These are phyloP conservation scores for Endocalyx cinctus DNA, from an alignment of 2,329 filamentous ascomycete species.

Conservation along the genomic window DNA sequence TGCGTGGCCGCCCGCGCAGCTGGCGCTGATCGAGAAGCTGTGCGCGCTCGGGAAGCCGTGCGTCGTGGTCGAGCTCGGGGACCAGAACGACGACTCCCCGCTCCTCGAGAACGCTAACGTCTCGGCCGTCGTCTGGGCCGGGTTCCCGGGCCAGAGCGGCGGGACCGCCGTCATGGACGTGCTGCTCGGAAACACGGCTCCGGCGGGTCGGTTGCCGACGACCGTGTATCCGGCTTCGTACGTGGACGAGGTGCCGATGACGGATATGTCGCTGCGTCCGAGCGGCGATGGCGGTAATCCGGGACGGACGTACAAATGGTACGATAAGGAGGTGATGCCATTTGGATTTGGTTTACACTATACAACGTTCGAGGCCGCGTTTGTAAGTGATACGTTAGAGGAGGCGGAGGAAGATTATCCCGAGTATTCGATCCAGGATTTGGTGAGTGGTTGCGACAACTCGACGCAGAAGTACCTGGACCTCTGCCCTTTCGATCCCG, in stretches of 20 bases:
- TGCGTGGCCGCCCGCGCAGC: conserved; percentile 47
- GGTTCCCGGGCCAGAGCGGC: conserved; percentile 49
- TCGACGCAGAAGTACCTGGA: conserved; percentile 28
- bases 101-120: conserved; percentile 39
- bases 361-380: conserved; percentile 35
- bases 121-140: conserved; percentile 43
- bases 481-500: conserved; percentile 32
- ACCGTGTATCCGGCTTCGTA: conserved; percentile 46
- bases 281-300: conserved; percentile 31
- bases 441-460: conserved; percentile 22
- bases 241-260: conserved; percentile 40
- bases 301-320: conserved; percentile 48
- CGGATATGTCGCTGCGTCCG: conserved; percentile 44
- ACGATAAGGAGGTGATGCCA: conserved; percentile 36
- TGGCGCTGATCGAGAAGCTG: conserved; percentile 42
- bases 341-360: conserved; percentile 47
- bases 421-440: conserved; percentile 27
- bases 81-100: conserved; percentile 40
- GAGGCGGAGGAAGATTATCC: neutral
- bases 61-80: conserved; percentile 47
- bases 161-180: conserved; percentile 45
- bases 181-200: conserved; percentile 38
- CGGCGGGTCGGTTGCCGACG: conserved; percentile 41
- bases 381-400: conserved; percentile 7
- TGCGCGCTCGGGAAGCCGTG: conserved; percentile 40